Percentiles rank a stretch among this genome's conserved stretches.
phyloP scores from a whole-genome alignment of 163 green algal genomes.

The Chlorella variabilis region DNA sequence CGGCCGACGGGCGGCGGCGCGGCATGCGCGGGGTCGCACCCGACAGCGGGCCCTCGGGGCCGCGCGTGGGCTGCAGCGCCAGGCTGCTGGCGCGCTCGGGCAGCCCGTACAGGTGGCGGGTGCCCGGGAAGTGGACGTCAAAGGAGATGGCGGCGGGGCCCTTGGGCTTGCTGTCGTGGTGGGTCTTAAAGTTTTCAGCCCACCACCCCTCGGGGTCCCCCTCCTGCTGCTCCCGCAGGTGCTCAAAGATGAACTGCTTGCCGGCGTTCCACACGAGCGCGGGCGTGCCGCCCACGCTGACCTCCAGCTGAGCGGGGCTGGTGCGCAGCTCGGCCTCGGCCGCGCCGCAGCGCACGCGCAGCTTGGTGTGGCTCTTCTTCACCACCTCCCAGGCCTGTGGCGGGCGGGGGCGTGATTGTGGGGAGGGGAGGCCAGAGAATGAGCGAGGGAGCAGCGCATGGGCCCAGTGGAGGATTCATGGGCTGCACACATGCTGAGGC shows the following conservation, averaged over 20 bases:
- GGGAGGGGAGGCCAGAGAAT: background rate
- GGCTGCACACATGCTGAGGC: no score
- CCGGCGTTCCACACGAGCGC: slow-evolving; percentile 82
- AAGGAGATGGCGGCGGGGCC: slow-evolving; percentile 92
- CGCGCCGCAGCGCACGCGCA: slow-evolving; percentile 48
- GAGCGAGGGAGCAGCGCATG: slow-evolving; percentile 29
- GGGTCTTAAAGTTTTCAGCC: slow-evolving; percentile 92
- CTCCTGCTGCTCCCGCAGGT: slow-evolving; percentile 71
- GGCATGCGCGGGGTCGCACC: no score
- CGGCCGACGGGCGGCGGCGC: no score
- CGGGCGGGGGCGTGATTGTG: background rate
- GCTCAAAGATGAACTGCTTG: slow-evolving; percentile 91
- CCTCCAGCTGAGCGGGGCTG: slow-evolving; percentile 63
- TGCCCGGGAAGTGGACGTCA: slow-evolving; percentile 86
- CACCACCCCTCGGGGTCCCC: slow-evolving; percentile 86
- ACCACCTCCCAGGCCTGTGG: slow-evolving; percentile 33
- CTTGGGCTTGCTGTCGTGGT: slow-evolving; percentile 87
- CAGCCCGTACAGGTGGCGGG: slow-evolving; percentile 70
- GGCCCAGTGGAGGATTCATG: no score
- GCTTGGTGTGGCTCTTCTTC: slow-evolving; percentile 28
- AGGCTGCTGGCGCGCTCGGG: slow-evolving; percentile 88
- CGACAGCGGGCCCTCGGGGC: slow-evolving; percentile 3
- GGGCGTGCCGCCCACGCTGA: slow-evolving; percentile 57
- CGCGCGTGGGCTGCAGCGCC: slow-evolving; percentile 75
- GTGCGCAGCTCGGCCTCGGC: slow-evolving; percentile 55